A percentile compares a stretch with the other conserved stretches of the same genome.
phyloP scores from a whole-genome alignment of 106 monocot genomes.

The Agapanthus africanus region DNA sequence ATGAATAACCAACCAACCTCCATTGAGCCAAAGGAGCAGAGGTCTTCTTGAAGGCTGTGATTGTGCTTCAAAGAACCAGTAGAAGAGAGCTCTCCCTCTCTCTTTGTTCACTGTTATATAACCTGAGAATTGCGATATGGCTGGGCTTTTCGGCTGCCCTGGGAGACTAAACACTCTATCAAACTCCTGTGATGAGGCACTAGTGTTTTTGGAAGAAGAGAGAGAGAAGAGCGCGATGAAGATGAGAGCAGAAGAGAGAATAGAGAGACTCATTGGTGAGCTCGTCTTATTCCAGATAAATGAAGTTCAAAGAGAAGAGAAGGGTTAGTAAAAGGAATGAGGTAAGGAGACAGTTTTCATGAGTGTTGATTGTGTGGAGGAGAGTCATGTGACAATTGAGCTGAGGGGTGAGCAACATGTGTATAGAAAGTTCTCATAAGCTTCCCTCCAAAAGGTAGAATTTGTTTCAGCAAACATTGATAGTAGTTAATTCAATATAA shows the following conservation, averaged over 20 bases:
- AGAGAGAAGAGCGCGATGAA: not conserved
- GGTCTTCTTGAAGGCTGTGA: slow-evolving; percentile 38
- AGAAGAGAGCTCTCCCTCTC: slow-evolving; percentile 74
- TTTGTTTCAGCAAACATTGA: not conserved
- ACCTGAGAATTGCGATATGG: slow-evolving; percentile 67
- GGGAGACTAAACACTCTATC: slow-evolving; percentile 56
- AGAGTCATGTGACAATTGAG: slow-evolving; percentile 6
- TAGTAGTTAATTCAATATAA: not conserved
- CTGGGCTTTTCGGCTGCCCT: slow-evolving; percentile 43
- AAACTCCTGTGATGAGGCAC: slow-evolving; percentile 13
- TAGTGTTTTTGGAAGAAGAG: not conserved
- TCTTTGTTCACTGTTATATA: slow-evolving; percentile 57
- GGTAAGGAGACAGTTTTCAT: too few species aligned
- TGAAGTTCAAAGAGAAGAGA: not conserved
- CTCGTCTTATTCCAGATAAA: not conserved
- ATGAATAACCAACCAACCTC: slow-evolving; percentile 30
- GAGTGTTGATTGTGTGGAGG: not conserved
- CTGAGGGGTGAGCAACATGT: not conserved
- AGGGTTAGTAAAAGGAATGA: too few species aligned
- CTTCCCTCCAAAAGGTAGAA: not conserved
- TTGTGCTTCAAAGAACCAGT: slow-evolving; percentile 92
- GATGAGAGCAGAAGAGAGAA: not conserved
- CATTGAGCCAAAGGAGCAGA: slow-evolving; percentile 89
- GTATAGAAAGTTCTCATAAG: slow-evolving; percentile 1
- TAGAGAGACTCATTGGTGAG: not conserved